These are phyloP conservation scores for Haplographium delicatum DNA, from an alignment of 495 filamentous ascomycete species.

Conservation along the genomic window DNA sequence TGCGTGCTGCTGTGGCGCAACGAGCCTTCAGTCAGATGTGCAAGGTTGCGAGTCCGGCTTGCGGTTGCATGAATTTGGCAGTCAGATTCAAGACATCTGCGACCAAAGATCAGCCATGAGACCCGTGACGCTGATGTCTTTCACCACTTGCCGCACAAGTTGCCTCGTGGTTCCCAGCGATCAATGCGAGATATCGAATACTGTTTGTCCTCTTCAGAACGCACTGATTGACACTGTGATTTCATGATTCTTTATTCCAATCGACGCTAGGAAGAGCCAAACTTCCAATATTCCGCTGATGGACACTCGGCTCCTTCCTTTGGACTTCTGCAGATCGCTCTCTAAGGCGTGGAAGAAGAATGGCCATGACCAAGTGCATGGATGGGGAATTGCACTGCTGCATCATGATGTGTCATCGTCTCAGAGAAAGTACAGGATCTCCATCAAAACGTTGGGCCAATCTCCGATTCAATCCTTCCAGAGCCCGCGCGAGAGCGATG, in stretches of 20 bases:
- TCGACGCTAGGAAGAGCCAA: slow-evolving; percentile 4
- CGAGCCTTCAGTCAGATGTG: slow-evolving; percentile 1
- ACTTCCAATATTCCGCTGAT: slow-evolving; percentile 4
- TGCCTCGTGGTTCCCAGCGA: slow-evolving; percentile 17
- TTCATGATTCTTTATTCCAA: too few species aligned
- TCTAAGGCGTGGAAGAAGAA: slow-evolving; percentile 5
- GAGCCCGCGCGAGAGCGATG: slow-evolving; percentile 4
- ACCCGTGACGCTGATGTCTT: slow-evolving; percentile 14
- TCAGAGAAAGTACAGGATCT: slow-evolving; percentile 15
- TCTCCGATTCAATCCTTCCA: slow-evolving; percentile 20
- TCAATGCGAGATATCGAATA: slow-evolving; percentile 14
- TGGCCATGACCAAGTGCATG: slow-evolving; percentile 7
- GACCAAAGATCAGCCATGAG: slow-evolving; percentile 13
- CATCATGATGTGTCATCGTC: slow-evolving; percentile 25
- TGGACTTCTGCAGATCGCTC: slow-evolving; percentile 14
- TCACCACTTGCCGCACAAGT: slow-evolving; percentile 12
- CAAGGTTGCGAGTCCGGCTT: background rate
- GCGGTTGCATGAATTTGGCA: slow-evolving; percentile 21
- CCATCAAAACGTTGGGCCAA: slow-evolving; percentile 16
- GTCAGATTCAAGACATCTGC: slow-evolving; percentile 20
- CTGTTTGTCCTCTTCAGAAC: background rate
- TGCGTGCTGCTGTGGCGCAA: slow-evolving; percentile 14
- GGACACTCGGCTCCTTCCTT: slow-evolving; percentile 6
- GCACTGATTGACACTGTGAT: too few species aligned
- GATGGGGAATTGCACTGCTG: slow-evolving; percentile 10